These are phyloP conservation scores for Colletotrichum noveboracense DNA, from an alignment of 2,329 filamentous ascomycete genomes.

Conservation along the genomic window DNA sequence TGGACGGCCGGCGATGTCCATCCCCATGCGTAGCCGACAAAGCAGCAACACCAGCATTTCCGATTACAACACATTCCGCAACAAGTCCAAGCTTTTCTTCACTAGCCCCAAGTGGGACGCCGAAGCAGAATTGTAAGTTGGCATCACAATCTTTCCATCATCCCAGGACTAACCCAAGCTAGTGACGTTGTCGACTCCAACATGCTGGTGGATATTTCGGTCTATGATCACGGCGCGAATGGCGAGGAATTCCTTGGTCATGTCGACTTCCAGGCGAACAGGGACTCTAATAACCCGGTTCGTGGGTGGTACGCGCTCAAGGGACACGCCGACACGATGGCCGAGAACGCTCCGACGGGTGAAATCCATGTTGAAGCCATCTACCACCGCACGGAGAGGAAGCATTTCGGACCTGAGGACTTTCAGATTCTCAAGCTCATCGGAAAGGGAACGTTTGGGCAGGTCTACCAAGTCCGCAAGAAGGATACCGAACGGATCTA, in stretches of 20 bases:
- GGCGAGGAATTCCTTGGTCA: conserved; percentile 93
- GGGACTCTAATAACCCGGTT: conserved; percentile 71
- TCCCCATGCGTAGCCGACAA: conserved; percentile 95
- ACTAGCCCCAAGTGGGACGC: conserved; percentile 96
- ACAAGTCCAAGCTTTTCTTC: conserved; percentile 64
- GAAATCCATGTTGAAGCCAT: conserved; percentile 88
- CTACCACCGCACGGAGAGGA: conserved; percentile 88
- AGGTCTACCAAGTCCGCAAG: conserved; percentile 98
- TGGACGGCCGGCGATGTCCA: conserved; percentile 83
- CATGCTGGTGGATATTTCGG: conserved; percentile 88
- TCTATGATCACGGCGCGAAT: conserved; percentile 82
- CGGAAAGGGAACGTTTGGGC: conserved; percentile 96
- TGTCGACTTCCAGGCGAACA: conserved; percentile 76
- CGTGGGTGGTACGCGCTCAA: conserved; percentile 87
- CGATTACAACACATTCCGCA: conserved; percentile 66
- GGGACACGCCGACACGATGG: conserved; percentile 73
- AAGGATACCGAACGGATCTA: conserved; percentile 96
- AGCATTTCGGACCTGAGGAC: conserved; percentile 91
- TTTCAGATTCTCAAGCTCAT: conserved; percentile 97
- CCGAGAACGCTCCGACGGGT: conserved; percentile 78
- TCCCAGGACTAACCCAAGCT: conserved; percentile 1
- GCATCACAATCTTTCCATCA: not conserved
- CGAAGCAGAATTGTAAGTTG: conserved; percentile 88
- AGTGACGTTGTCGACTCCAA: conserved; percentile 94
- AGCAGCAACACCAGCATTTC: conserved; percentile 91